These are phyloP conservation scores for Aspergillus sp. DNA, from an alignment of 2,329 filamentous ascomycete genomes.

Conservation along the genomic window DNA sequence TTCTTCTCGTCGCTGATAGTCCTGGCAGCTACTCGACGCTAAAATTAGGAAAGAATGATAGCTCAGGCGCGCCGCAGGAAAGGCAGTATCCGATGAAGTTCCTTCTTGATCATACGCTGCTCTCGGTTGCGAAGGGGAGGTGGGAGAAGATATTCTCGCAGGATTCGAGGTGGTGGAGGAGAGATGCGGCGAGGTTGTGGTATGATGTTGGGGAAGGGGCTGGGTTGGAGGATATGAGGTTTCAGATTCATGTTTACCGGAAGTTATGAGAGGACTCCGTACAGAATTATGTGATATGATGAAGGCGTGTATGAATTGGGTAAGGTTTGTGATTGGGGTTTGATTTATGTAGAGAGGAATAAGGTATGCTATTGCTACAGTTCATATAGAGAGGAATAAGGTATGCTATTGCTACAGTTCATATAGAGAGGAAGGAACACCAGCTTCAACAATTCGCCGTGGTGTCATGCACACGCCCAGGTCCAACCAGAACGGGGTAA, in stretches of 20 bases:
- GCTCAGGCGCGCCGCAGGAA: conserved; percentile 28
- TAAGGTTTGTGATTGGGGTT: neutral
- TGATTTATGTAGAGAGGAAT: conserved; percentile 28
- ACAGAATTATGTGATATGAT: neutral
- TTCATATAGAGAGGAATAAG: conserved; percentile 26
- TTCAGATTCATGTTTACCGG: conserved; percentile 84
- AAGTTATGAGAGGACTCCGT: conserved; percentile 30
- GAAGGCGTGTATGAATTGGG: neutral
- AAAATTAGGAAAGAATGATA: conserved; percentile 61
- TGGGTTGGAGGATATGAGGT: conserved; percentile 89
- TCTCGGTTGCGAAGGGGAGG: conserved; percentile 52
- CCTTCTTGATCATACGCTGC: conserved; percentile 81
- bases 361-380: conserved; percentile 35
- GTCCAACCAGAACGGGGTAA: conserved; percentile 26
- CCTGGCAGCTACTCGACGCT: conserved; percentile 91
- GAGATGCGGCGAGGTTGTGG: conserved; percentile 63
- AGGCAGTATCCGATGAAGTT: conserved; percentile 90
- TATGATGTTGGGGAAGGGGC: conserved; percentile 91
- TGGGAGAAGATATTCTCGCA: conserved; percentile 79
- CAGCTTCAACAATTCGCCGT: conserved; percentile 33
- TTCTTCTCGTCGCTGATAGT: conserved; percentile 87
- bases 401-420: conserved; percentile 35
- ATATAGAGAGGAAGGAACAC: conserved; percentile 24
- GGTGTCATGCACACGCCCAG: conserved; percentile 36
- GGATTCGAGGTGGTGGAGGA: conserved; percentile 84